Evolutionary conservation across 1,284 basidiomycete species (phyloP), one percentile per base, ranked within the genome.

Genomic region (Melampsora americana): DNA sequence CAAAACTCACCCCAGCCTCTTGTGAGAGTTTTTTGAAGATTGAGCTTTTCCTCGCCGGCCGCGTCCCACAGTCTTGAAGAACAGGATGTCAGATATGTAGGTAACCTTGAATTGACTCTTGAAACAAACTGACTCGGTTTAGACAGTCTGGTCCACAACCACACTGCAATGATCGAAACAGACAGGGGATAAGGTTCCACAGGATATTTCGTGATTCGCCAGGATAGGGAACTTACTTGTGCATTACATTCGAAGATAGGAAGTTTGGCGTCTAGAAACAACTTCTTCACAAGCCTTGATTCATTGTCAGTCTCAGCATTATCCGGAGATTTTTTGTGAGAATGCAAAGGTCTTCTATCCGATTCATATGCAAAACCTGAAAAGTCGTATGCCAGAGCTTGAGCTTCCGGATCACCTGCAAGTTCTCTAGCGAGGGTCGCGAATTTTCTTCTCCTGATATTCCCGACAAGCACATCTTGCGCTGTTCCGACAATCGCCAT

Each of bases 181-280:
- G 50, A 56, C 30, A 59, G 48, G 50, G 2, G 16, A 14, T 12
- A 26, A 7, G 18, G 26, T 23, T 18, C 46, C 35, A 50, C n/a
- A 59, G 9, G 18, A 18, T 1, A 28, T 11, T 11, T 20, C 3
- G 14, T 53, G 23, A 53, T 3, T 53, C 26, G 7, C 42, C 48
- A 56, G 28, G 23, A 20, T 20, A 53, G 12, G 23, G 23, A 53
- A 53, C 66, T 50, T 46, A 75, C 73, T 35, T 20, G 30, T 14
- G 35, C 30, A 42, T 75, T 68, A 42, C 73, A 75, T 53, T 75
- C 73, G 44, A 75, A 75, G 1, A 75, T 59, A 23, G 73, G 73
- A 32, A 67, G 48, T 28, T 42, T 7, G n/a, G 35, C 18, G 0
- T 28, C 2, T 3, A 42, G 26, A 50, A 75, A 75, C 2, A 75